Evolutionary conservation across 2,329 filamentous ascomycete genomes (phyloP).

Genomic region (Pseudogymnoascus pannorum): DNA sequence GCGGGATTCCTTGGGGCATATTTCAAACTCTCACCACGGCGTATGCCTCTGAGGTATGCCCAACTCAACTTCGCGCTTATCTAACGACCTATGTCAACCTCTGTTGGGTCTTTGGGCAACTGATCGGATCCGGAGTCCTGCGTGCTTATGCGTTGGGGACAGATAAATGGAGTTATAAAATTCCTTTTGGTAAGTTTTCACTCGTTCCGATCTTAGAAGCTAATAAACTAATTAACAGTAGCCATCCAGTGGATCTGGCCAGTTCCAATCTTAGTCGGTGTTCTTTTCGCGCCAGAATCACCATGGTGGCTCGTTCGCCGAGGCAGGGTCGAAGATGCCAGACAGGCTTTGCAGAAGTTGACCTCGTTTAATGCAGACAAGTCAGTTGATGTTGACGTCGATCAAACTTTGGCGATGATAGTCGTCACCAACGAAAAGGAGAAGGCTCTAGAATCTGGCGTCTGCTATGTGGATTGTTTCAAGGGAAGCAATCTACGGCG

Average conservation of each 20-base stretch:
- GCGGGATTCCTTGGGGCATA: slow-evolving; percentile 42
- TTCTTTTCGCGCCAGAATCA: slow-evolving; percentile 39
- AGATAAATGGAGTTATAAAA: slow-evolving; percentile 40
- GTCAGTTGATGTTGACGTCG: slow-evolving; percentile 44
- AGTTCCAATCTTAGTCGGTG: slow-evolving; percentile 35
- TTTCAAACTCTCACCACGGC: slow-evolving; percentile 29
- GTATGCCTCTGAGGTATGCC: slow-evolving; percentile 40
- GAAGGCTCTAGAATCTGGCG: slow-evolving; percentile 57
- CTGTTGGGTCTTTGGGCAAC: slow-evolving; percentile 44
- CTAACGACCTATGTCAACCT: slow-evolving; percentile 45
- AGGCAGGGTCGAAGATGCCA: slow-evolving; percentile 35
- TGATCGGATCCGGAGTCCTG: slow-evolving; percentile 40
- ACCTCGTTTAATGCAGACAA: slow-evolving; percentile 15
- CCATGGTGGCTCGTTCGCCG: slow-evolving; percentile 42
- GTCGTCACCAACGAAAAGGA: slow-evolving; percentile 79
- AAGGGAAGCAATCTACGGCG: slow-evolving; percentile 68
- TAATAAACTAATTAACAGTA: slow-evolving; percentile 38
- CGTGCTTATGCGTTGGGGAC: slow-evolving; percentile 33
- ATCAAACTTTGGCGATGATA: slow-evolving; percentile 89
- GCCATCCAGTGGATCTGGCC: slow-evolving; percentile 43
- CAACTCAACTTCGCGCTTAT: slow-evolving; percentile 43
- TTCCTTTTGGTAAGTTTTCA: slow-evolving; percentile 41
- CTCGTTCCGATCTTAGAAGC: slow-evolving; percentile 34
- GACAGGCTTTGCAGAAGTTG: slow-evolving; percentile 22
- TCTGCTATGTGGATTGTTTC: slow-evolving; percentile 78